Evolutionary conservation across 768 basidiomycete genomes (phyloP), one percentile per base, ranked within the genome.

Genomic region (Russula earlei): DNA sequence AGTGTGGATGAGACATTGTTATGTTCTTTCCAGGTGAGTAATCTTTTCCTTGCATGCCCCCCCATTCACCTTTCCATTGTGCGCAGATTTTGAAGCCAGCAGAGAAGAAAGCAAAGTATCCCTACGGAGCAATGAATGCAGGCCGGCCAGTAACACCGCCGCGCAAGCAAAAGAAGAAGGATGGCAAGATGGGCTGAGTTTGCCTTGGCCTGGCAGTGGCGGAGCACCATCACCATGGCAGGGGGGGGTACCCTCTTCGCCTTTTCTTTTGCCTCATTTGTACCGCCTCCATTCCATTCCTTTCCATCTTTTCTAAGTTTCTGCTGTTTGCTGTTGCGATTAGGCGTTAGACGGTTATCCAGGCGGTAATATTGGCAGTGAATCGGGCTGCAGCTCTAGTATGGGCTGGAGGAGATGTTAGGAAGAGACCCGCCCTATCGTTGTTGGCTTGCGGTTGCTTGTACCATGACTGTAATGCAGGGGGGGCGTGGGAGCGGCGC

Each of bases 141-240:
- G 86, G 85, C 24, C 80, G 91, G 63, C 91, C 88, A 5, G 87
- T 94, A 64, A 97, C 94, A 62, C 93, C 93, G 60, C 94, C 94
- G 59, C 89, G 94, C 72, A 96, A 95, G 79, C 84, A 85, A 74
- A 95, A 93, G 87, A 94, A 94, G 83, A 92, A 92, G 78, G 90
- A 87, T 65, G 82, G 75, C 75, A 89, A 88, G 78, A 80, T 74
- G 68, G 70, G 72, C 58, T 73, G 54, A 62, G 47, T 54, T 44
- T 22, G 36, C 52, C 47, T 38, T 43, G 25, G 41, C 33, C 37
- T 25, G 19, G 41, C 52, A 36, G 19, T 48, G 52, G 52, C 47
- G 52, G 57, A 49, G 46, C 46, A 36, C 17, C 40, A 53, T 25
- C 46, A 25, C 56, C 22, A 29, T 43, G 52, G 52, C 46, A 44